phyloP scores from a whole-genome alignment of 345 rosid genomes.

The Streptanthus diversifolius region DNA sequence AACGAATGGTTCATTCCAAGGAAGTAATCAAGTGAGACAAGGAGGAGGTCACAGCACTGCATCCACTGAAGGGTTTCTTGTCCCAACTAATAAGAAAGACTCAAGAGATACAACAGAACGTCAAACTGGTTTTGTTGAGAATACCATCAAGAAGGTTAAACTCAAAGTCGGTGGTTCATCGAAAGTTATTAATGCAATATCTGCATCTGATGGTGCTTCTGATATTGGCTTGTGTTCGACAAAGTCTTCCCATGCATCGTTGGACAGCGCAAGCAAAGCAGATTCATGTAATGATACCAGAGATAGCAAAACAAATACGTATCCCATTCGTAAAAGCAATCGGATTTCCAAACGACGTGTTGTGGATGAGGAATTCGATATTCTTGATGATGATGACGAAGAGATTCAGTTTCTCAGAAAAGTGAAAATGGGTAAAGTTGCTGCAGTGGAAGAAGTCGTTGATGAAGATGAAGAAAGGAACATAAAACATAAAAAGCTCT shows the following conservation, averaged over 20 bases:
- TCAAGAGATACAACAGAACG: constrained; percentile 30
- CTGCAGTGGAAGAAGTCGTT: constrained; percentile 44
- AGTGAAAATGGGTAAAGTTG: constrained; percentile 52
- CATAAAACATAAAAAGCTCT: constrained; percentile 56
- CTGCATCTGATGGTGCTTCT: constrained; percentile 43
- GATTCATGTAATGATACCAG: constrained; percentile 42
- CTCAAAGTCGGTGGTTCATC: constrained; percentile 48
- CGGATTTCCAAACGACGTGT: constrained; percentile 64
- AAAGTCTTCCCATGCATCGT: constrained; percentile 40
- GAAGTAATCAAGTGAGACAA: constrained; percentile 39
- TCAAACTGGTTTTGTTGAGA: constrained; percentile 34
- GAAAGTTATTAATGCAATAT: constrained; percentile 38
- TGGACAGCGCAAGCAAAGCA: constrained; percentile 43
- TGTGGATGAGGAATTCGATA: constrained; percentile 56
- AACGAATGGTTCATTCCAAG: constrained; percentile 54
- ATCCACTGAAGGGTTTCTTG: constrained; percentile 71
- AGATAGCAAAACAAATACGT: constrained; percentile 52
- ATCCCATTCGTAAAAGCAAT: constrained; percentile 73
- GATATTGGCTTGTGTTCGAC: constrained; percentile 41
- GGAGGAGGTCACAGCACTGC: constrained; percentile 35
- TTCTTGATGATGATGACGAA: constrained; percentile 62
- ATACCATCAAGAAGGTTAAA: constrained; percentile 4
- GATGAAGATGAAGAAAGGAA: constrained; percentile 58
- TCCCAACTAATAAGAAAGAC: constrained; percentile 57
- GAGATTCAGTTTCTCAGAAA: constrained; percentile 82